phyloP scores from a whole-genome alignment of 2,329 filamentous ascomycete species.

The Ascomycota sp. region DNA sequence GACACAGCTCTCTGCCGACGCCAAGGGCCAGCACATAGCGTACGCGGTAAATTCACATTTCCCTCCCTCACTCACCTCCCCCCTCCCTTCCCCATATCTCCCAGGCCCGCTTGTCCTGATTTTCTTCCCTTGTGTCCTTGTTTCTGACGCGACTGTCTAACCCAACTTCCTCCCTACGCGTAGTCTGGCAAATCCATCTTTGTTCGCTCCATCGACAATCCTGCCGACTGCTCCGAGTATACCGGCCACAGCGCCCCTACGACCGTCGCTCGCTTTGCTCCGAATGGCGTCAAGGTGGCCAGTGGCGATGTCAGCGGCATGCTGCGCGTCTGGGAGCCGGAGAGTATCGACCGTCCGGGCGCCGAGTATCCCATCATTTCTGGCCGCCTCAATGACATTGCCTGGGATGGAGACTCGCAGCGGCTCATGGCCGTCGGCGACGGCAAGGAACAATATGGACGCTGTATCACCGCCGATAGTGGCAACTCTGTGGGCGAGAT shows the following conservation, averaged over 20 bases:
- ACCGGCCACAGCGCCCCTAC: conserved; percentile 73
- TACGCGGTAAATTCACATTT: conserved; percentile 43
- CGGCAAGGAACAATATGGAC: conserved; percentile 78
- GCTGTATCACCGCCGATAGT: conserved; percentile 85
- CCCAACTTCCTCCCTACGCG: neutral
- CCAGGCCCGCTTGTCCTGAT: too few relatives aligned
- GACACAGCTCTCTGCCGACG: conserved; percentile 68
- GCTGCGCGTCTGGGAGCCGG: conserved; percentile 81
- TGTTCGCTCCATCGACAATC: conserved; percentile 80
- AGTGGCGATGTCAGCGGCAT: conserved; percentile 69
- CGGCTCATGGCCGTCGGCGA: conserved; percentile 90
- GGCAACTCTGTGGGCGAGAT: conserved; percentile 93
- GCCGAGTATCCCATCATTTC: conserved; percentile 89
- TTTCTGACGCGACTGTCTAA: neutral
- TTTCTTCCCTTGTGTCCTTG: neutral
- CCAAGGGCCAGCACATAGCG: conserved; percentile 75
- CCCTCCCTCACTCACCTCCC: neutral
- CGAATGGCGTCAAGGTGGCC: conserved; percentile 84
- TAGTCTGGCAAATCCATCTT: conserved; percentile 94
- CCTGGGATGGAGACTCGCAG: conserved; percentile 93
- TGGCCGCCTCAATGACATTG: conserved; percentile 84
- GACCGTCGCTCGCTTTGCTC: conserved; percentile 81
- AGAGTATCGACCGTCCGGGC: conserved; percentile 66
- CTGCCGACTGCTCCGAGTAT: conserved; percentile 68
- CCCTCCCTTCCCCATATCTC: too few relatives aligned